Evolutionary conservation across 2,329 filamentous ascomycete genomes (phyloP), one percentile per base, ranked within the genome.

Genomic region (Fusarium siculi): DNA sequence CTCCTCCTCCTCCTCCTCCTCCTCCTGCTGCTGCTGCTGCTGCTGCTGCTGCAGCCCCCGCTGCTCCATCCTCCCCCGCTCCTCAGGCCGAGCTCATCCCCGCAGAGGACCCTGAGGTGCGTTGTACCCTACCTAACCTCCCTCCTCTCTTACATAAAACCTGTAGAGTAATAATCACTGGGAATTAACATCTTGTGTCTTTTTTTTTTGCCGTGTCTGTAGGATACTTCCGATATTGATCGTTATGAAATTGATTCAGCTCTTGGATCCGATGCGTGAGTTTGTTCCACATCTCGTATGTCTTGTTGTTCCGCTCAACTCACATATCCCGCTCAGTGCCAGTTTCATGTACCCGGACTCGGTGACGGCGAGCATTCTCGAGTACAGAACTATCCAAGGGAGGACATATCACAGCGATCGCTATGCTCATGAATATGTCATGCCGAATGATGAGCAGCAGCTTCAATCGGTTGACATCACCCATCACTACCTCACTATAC

Each of bases 351-450:
- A 69, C 30, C 66, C 66, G 3, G 75, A 72, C 16, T 77, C 75
- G 5, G 55, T 76, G 21, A 69, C 74, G 10, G 59, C 74, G 9
- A 77, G 74, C 21, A 77, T 77, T 43, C 36, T 77, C 10, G 70
- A 76, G 23, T 76, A 76, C 23, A 74, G 75, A 49, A 72, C 66
- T 3, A 73, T 75, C 1, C 73, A 74, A 30, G 74, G 74, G 16
- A 75, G 74, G 4, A 76, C 74, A 12, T 77, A 73, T 50, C 74
- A 77, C 54, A 77, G 75, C 34, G 74, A 76, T 21, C 71, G 66
- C 12, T 61, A 75, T 65, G 46, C 57, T 14, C 61, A 61, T 10
- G 74, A 76, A 9, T 77, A 77, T 25, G 73, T 76, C 15, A 68
- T 66, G 6, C 75, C 74, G 28, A 77, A 77, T 5, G 75, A 77